Evolutionary conservation across 495 filamentous ascomycete genomes (phyloP), one percentile per base, ranked within the genome.

Genomic region (Jackrogersella multiformis): DNA sequence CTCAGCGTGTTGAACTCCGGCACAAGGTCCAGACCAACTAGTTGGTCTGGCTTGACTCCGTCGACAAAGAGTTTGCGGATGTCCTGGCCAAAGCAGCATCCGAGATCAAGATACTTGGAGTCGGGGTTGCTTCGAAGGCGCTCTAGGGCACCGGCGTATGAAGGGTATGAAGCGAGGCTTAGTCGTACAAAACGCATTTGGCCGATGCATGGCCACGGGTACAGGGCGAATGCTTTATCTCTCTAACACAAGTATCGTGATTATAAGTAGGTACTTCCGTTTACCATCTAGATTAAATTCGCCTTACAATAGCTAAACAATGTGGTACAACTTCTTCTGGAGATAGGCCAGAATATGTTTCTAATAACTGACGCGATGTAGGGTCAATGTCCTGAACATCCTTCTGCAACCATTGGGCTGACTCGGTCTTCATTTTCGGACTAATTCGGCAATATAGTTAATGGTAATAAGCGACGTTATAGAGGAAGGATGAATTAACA

Each of bases 191-290:
- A 53, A 7, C 49, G 49, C 49, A 53, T 53, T 13, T 53, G 49
- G 24, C 49, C 49, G 49, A 53, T 53, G 32, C 49, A 53, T 23
- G 49, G 49, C 30, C 32, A 53, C 3, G 49, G 49, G 32, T 53
- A 53, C 34, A 53, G 49, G 30, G 49, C 49, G 18, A 53, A 53
- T 15, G 49, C 49, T 36, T 53, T 53, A 53, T 53, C 32, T 53
- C 49, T 34, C 49, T 53, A 53, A 35, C 12, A 36, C 32, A 34
- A 36, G 8, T 12, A 23, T 26, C 32, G 30, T 36, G 49, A 9
- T 36, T 36, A 53, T 53, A 53, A 53, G 32, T 53, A 53, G 36
- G 32, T 18, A 53, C 24, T 5, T 23, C 28, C 15, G 49, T 8
- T 1, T 36, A 18, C 36, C 24, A 9, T 24, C 16, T 36, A 28